phyloP scores from a whole-genome alignment of 495 filamentous ascomycete genomes.

The Cercophora samala region DNA sequence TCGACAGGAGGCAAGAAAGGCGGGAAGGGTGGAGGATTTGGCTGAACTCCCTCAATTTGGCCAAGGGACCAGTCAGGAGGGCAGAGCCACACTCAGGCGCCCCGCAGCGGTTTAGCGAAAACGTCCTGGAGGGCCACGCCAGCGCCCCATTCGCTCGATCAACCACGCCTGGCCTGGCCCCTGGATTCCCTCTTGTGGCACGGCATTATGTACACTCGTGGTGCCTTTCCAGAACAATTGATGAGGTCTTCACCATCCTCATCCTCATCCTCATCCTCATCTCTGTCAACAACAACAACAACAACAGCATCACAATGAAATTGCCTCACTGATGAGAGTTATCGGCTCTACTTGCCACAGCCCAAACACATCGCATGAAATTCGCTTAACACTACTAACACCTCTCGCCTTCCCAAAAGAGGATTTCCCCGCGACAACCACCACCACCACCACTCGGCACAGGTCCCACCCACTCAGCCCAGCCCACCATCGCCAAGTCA shows the following conservation, averaged over 20 bases:
- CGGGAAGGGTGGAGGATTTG: constrained; percentile 20
- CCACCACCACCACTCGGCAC: neutral
- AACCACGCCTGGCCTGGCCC: constrained; percentile 21
- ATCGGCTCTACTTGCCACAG: neutral
- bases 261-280: neutral
- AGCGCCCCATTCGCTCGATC: constrained; percentile 27
- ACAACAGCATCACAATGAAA: neutral
- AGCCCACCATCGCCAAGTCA: neutral
- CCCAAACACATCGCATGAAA: neutral
- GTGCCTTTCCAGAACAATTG: neutral
- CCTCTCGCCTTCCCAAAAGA: neutral
- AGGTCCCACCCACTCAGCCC: neutral
- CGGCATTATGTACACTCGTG: neutral
- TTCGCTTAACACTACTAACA: neutral
- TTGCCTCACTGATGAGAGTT: neutral
- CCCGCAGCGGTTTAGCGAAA: constrained; percentile 32
- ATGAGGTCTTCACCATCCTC: neutral
- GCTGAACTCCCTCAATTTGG: constrained; percentile 32
- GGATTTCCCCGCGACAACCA: neutral
- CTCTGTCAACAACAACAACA: neutral
- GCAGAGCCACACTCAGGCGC: constrained; percentile 28
- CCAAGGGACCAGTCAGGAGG: constrained; percentile 31
- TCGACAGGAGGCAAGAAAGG: neutral
- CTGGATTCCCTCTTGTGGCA: constrained; percentile 18
- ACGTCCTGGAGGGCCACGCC: constrained; percentile 26